phyloP scores from a whole-genome alignment of 306 rosid genomes.

The Mimosa bimucronata region DNA sequence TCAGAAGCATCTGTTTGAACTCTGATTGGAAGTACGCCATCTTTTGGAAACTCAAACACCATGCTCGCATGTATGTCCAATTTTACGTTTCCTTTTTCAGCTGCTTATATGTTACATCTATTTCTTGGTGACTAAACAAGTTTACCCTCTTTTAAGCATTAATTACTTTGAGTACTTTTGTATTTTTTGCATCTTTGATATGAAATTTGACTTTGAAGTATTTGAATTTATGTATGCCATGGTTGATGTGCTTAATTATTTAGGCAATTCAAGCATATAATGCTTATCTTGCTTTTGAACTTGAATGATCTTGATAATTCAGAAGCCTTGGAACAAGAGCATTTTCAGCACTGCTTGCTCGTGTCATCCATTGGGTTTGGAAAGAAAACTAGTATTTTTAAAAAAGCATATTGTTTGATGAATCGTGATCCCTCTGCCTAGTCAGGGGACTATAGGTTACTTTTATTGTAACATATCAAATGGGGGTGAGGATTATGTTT shows the following conservation, averaged over 20 bases:
- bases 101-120: background rate
- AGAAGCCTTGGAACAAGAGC: background rate
- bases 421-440: constrained; percentile 13
- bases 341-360: background rate
- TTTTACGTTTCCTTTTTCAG: background rate
- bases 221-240: background rate
- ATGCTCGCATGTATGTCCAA: constrained; percentile 72
- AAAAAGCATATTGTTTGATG: constrained; percentile 25
- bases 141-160: constrained; percentile 18
- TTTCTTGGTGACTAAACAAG: background rate
- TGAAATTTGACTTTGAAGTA: constrained; percentile 22
- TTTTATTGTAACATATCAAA: background rate
- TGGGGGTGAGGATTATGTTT: background rate
- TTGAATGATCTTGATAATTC: constrained; percentile 7
- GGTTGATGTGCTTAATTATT: background rate
- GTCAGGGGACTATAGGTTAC: constrained; percentile 10
- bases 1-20: constrained; percentile 78
- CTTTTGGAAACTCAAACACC: constrained; percentile 92
- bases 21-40: constrained; percentile 94
- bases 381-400: constrained; percentile 21
- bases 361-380: constrained; percentile 12
- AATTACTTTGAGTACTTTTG: constrained; percentile 16
- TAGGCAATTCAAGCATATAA: constrained; percentile 6
- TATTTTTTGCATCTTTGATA: constrained; percentile 18
- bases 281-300: constrained; percentile 1